Evolutionary conservation across 2,329 filamentous ascomycete genomes (phyloP), one percentile per base, ranked within the genome.

Genomic region (Fonsecaea pugnacius): DNA sequence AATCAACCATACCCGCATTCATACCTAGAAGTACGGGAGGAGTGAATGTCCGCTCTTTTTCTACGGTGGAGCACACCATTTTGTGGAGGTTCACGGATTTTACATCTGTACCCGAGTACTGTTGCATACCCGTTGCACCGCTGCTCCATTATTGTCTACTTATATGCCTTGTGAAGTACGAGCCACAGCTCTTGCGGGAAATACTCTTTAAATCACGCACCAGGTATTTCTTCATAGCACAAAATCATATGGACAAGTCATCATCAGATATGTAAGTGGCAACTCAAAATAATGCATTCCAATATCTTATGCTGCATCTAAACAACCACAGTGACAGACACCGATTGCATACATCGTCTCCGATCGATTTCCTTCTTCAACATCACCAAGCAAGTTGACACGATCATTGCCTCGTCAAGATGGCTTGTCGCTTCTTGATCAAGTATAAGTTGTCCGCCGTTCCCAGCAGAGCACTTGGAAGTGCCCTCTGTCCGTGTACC

Each of bases 361-460:
- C 86, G 77, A 73, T 89, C 87, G 56, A 87, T 77, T 78, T 89
- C 87, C 74, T 84, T 85, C 81, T 89, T 89, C 69, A 89, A 73
- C 86, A 89, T 87, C 16, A 82, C 74, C 62, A 89, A 69, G 63
- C 82, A 86, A 16, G 83, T 87, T 50, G 82, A 80, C 18, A 88
- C 79, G 9, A 84, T 78, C 21, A 88, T 66, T n/a, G 80, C 76
- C 70, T 85, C 78, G 14, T 76, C 76, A 64, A 83, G 57, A 12
- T 70, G 62, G 27, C 67, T 66, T 8, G 67, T 50, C 4, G 76
- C 76, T n/a, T 82, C 72, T 7, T 76, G 73, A 62, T 87, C 84
- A 9, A 88, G 75, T 5, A 88, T 72, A 32, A 89, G 73, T 57
- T 78, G 72, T 1, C 77, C 79, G 1, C 78, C 79, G 70, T 79